Percentiles rank a stretch among this genome's conserved stretches.
These are phyloP conservation scores for Adansonia digitata DNA, from an alignment of 345 rosid genomes.

Conservation along the genomic window DNA sequence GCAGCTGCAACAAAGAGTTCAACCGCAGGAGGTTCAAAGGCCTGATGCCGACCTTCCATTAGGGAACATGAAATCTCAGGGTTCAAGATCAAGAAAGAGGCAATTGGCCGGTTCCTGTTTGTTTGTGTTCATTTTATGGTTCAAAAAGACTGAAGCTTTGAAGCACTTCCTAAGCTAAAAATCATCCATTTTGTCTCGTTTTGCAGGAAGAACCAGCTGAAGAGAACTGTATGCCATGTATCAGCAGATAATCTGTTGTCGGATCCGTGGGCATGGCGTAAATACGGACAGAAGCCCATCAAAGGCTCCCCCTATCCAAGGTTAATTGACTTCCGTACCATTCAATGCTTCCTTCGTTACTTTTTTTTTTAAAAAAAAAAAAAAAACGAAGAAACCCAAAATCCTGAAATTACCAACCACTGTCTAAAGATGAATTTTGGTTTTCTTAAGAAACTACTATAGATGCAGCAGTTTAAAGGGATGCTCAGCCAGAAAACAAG, in stretches of 20 bases:
- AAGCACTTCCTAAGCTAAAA: background rate
- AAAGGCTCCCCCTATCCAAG: conserved; percentile 93
- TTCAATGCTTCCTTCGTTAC: background rate
- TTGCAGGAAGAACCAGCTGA: conserved; percentile 65
- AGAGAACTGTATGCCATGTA: conserved; percentile 63
- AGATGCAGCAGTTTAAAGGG: conserved; percentile 88
- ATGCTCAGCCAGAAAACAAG: conserved; percentile 78
- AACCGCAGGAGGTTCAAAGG: conserved; percentile 17
- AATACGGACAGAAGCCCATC: conserved; percentile 95
- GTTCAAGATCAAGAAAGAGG: conserved; percentile 58
- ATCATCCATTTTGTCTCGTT: background rate
- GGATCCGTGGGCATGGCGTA: conserved; percentile 97
- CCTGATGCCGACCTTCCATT: too few relatives aligned
- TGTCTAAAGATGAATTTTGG: background rate
- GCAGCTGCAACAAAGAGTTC: conserved; percentile 3
- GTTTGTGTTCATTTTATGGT: background rate
- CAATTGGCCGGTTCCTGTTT: conserved; percentile 14
- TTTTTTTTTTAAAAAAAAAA: background rate
- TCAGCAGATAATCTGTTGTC: conserved; percentile 63
- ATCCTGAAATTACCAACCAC: too few relatives aligned
- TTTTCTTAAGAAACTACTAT: conserved; percentile 63
- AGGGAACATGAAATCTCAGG: too few relatives aligned
- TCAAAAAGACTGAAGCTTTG: background rate
- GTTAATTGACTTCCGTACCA: conserved; percentile 20
- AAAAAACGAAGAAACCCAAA: too few relatives aligned